These are phyloP conservation scores for Cryphonectria radicalis DNA, from an alignment of 2,329 filamentous ascomycete species.

Conservation along the genomic window DNA sequence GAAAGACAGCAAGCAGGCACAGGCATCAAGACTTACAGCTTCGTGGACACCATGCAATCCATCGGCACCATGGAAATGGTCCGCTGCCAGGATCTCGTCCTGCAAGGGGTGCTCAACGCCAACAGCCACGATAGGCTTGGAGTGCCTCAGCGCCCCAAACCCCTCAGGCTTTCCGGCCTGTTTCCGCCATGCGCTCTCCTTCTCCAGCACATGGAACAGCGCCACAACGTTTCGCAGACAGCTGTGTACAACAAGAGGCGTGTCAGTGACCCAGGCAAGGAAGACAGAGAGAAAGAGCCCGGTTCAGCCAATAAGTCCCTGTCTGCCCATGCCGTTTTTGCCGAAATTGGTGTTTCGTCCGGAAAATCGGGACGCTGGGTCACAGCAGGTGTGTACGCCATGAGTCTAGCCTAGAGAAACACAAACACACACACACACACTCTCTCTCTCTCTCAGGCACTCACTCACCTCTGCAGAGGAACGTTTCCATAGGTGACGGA, in stretches of 20 bases:
- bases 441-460: neutral
- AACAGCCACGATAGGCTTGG: conserved; percentile 83
- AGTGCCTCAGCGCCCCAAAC: conserved; percentile 72
- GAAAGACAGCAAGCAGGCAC: neutral
- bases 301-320: neutral
- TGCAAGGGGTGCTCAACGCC: conserved; percentile 86
- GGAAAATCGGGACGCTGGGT: conserved; percentile 3
- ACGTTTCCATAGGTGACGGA: conserved; percentile 96
- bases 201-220: conserved; percentile 89
- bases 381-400: conserved; percentile 16
- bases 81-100: conserved; percentile 77
- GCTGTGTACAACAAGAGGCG: conserved; percentile 46
- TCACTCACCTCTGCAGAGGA: conserved; percentile 72
- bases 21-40: conserved; percentile 42
- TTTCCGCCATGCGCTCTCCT: conserved; percentile 83
- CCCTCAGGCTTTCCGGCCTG: conserved; percentile 68
- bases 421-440: neutral
- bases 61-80: conserved; percentile 84
- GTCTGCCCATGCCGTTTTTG: neutral
- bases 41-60: conserved; percentile 78
- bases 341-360: conserved; percentile 19
- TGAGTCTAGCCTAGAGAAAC: neutral
- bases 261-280: conserved; percentile 1
- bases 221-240: conserved; percentile 88
- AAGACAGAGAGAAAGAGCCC: neutral